Base-by-base conservation (phyloP, 2,329 filamentous ascomycete genomes). In the Chaetomiaceae sp. region DNA sequence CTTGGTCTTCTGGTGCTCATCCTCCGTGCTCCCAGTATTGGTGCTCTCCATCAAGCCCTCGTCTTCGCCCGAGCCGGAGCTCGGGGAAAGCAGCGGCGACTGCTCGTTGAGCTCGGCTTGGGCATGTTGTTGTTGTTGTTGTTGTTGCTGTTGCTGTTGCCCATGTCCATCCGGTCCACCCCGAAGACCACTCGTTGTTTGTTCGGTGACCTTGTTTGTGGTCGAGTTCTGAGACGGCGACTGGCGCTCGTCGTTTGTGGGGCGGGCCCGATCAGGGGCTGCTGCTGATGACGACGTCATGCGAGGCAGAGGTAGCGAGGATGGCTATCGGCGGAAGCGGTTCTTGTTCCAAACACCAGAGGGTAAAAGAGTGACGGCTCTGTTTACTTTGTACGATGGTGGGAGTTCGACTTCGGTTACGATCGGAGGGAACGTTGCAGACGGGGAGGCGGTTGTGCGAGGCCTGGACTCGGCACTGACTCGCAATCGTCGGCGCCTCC, bases 1-100 rank as follows among this genome's bases (percentile, higher is more conserved):
- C 77, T 91, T 95, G 22, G 87, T 86, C 56, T 81, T 77, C 64
- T 90, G 79, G 50, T 71, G 75, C 15, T 72, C 70, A 57, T 78
- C 27, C 4, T 31, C 73, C 6, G 74, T 67, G 19, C 70, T 69
- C 42, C 73, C 68, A 57, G 70, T 58, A 53, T 22, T 60, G 59
- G 27, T 7, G 43, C 61, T 57, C 29, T 66, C 63, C 40, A 73
- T 65, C 44, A 74, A 64, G 39, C 61, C 68, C 58, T 71, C 68
- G 7, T 64, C 66, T 23, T 73, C 71, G 34, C 51, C 50, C 61
- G 62, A 58, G 51, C 59, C 47, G 20, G 59, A 59, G 45, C 46
- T 63, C 2, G 76, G 69, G 2, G 75, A 77, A 17, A 81, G 66
- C 29, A 81, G 69, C 36, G 78, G 77, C 17, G 77, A 79, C 33